Base-by-base conservation (phyloP, 2,329 filamentous ascomycete genomes). In the Colletotrichum scovillei region DNA sequence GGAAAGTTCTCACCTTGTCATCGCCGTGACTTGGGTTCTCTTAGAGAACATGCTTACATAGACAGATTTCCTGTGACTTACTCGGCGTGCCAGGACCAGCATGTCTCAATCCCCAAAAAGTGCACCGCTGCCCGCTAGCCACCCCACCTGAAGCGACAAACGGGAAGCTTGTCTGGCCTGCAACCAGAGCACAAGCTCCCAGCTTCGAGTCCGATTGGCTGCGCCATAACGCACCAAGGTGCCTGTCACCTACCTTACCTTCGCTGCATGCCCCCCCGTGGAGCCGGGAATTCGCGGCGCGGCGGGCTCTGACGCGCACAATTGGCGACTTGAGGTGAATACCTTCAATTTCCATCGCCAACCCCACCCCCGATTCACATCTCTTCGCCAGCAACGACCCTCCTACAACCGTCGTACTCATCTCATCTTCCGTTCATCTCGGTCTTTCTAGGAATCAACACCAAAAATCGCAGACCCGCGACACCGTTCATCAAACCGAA, bases 111-210 rank as follows among this genome's bases (percentile, higher is more conserved):
- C 38, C 32, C 38, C 16, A 7, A 7, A 6, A 42, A 32, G 12
- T 59, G 32, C 12, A 59, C 38, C 38, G 5, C n/a, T 22, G 32
- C 14, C 22, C 35, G 38, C 58, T 62, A 49, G 24, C 35, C 24
- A 26, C 24, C 38, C 35, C 38, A 26, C 24, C 35, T 49, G 58
- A 14, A 62, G 60, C 28, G 60, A 49, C 19, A 49, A 49, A n/a
- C 19, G 22, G 42, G 42, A 63, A 63, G 60, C 62, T 53, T 63
- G 62, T 55, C 46, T 38, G 16, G 60, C 69, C 72, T 74, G 72
- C 69, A 73, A 73, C 58, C 60, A 63, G 57, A 73, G 70, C 73
- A 74, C 73, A 74, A 66, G 73, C 73, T 74, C 64, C 14, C 32
- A 32, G 7, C 22, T 8, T 12, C 30, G 42, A 30, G 16, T 63